A percentile compares a stretch with the other conserved stretches of the same genome.
Conservation (phyloP, 106 monocot species). For the Dendrobium huoshanense region DNA sequence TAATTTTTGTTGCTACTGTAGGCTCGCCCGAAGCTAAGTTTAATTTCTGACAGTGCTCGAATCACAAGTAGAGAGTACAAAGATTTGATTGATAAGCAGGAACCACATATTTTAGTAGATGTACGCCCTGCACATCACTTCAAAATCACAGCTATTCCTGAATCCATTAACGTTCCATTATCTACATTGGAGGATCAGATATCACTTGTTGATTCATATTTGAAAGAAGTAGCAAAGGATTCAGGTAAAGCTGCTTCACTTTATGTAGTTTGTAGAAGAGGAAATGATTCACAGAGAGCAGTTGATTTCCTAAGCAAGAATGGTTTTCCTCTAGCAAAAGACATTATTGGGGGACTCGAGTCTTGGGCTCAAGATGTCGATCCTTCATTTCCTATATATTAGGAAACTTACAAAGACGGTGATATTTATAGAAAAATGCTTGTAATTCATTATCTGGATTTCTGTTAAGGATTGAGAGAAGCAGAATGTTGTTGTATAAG, state of each 20-base stretch:
- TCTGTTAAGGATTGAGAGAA: no score
- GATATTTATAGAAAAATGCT: no score
- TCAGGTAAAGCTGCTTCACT: conserved; percentile 30
- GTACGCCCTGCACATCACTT: conserved; percentile 88
- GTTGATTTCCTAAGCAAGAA: conserved; percentile 54
- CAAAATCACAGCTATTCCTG: conserved; percentile 61
- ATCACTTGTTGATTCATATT: conserved; percentile 27
- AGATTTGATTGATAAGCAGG: conserved; percentile 31
- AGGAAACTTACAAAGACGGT: background rate
- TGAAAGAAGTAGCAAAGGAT: conserved; percentile 23
- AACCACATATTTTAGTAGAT: conserved; percentile 73
- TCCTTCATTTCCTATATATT: conserved; percentile 65
- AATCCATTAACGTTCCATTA: conserved; percentile 79
- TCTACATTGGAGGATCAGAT: conserved; percentile 45
- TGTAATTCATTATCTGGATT: no score
- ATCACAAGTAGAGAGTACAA: conserved; percentile 70
- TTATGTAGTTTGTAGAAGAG: conserved; percentile 85
- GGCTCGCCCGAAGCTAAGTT: conserved; percentile 30
- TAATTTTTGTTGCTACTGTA: conserved; percentile 16
- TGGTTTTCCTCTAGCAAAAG: conserved; percentile 65
- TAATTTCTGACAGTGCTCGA: conserved; percentile 56
- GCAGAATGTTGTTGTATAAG: no score
- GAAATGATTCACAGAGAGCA: conserved; percentile 88
- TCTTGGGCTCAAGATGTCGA: conserved; percentile 74
- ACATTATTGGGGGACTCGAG: conserved; percentile 85